These are phyloP conservation scores for Apiospora marii DNA, from an alignment of 2,329 filamentous ascomycete genomes.

Conservation along the genomic window DNA sequence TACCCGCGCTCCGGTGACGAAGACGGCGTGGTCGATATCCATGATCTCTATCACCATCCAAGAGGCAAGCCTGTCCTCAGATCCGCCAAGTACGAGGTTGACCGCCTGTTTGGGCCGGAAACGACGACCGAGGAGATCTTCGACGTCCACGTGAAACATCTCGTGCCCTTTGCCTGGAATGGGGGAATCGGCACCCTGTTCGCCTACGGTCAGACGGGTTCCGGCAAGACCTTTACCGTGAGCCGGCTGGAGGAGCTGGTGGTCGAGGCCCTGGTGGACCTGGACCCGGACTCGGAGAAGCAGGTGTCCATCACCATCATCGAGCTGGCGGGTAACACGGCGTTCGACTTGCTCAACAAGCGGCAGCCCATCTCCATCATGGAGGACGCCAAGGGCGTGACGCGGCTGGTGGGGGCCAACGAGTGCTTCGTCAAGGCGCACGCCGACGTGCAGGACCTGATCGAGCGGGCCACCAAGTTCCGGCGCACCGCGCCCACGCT, in stretches of 20 bases:
- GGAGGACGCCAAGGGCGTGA: conserved; percentile 54
- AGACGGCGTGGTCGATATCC: conserved; percentile 44
- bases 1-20: conserved; percentile 35
- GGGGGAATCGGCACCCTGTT: conserved; percentile 59
- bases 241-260: conserved; percentile 51
- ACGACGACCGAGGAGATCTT: conserved; percentile 51
- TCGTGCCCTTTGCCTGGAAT: conserved; percentile 54
- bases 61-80: conserved; percentile 43
- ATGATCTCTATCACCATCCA: conserved; percentile 46
- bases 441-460: conserved; percentile 41
- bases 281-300: conserved; percentile 35
- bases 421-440: conserved; percentile 46
- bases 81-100: conserved; percentile 46
- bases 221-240: conserved; percentile 56
- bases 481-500: conserved; percentile 51
- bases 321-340: conserved; percentile 48
- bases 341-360: conserved; percentile 50
- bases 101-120: conserved; percentile 46
- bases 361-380: conserved; percentile 52
- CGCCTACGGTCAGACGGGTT: conserved; percentile 58
- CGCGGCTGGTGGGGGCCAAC: conserved; percentile 52
- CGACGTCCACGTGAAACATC: conserved; percentile 47
- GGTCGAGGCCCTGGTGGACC: conserved; percentile 44
- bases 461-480: conserved; percentile 49
- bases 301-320: conserved; percentile 48